Conservation (phyloP, 176 grass and related monocot genomes). For the Puccinellia tenuiflora region DNA sequence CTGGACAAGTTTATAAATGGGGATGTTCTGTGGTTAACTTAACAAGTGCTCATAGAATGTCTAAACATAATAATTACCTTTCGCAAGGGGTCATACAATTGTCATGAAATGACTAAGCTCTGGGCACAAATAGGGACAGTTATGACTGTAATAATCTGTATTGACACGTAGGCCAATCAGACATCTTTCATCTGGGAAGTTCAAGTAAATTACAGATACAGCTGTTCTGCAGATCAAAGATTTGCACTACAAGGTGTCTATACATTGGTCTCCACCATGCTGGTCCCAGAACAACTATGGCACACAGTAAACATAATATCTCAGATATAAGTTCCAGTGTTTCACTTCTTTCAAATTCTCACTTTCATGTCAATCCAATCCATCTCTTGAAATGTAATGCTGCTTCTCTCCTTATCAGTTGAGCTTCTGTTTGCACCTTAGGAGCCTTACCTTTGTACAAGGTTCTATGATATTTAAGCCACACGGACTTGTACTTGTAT, state of each 20-base stretch:
- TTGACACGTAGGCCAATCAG: background rate
- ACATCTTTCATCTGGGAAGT: background rate
- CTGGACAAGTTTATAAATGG: background rate
- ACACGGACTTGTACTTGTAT: slow-evolving; percentile 88
- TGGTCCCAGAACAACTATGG: background rate
- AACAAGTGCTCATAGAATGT: background rate
- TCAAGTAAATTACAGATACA: background rate
- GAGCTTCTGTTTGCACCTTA: slow-evolving; percentile 85
- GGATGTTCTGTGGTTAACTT: background rate
- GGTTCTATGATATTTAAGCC: slow-evolving; percentile 88
- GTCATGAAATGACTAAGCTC: background rate
- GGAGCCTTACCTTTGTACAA: slow-evolving; percentile 72
- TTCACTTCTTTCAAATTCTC: background rate
- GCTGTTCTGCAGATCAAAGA: background rate
- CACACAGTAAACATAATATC: background rate
- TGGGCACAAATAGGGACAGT: background rate
- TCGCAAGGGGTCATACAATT: background rate
- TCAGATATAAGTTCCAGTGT: background rate
- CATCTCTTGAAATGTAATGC: slow-evolving; percentile 77
- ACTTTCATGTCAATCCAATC: slow-evolving; percentile 71
- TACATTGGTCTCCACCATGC: background rate
- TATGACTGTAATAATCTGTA: background rate
- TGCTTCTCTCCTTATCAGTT: slow-evolving; percentile 78
- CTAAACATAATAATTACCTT: background rate
- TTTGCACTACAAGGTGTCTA: background rate